Evolutionary conservation across 2,329 filamentous ascomycete species (phyloP).

Genomic region (Thyridium curvatum): DNA sequence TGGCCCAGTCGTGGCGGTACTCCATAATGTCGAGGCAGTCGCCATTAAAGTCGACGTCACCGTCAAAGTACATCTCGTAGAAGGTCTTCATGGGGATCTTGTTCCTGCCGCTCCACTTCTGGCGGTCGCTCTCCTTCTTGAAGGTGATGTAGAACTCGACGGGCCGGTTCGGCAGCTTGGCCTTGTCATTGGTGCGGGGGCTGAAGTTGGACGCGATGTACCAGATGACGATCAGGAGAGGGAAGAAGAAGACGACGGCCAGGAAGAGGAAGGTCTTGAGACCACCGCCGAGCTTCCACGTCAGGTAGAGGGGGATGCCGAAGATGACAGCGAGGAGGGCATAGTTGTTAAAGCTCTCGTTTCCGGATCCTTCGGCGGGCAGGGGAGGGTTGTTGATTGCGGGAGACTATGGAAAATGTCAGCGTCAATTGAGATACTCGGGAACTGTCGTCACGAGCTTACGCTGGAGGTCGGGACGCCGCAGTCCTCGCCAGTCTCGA

Average conservation of each 20-base stretch:
- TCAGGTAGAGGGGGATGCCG: constrained; percentile 70
- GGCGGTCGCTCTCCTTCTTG: constrained; percentile 55
- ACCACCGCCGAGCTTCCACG: constrained; percentile 79
- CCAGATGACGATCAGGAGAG: constrained; percentile 81
- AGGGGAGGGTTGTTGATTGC: constrained; percentile 92
- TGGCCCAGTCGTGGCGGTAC: constrained; percentile 95
- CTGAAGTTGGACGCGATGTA: constrained; percentile 70
- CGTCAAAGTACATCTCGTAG: constrained; percentile 96
- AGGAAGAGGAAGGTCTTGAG: constrained; percentile 86
- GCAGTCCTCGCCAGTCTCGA: constrained; percentile 46
- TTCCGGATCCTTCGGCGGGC: constrained; percentile 79
- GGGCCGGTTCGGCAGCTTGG: constrained; percentile 73
- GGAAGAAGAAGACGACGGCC: constrained; percentile 68
- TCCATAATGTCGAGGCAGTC: constrained; percentile 85
- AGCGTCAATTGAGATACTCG: constrained; percentile 7
- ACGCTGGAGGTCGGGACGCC: constrained; percentile 51
- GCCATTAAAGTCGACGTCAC: constrained; percentile 91
- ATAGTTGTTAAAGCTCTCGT: constrained; percentile 81
- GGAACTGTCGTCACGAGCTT: constrained; percentile 17
- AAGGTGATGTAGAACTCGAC: constrained; percentile 89
- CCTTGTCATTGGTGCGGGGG: constrained; percentile 90
- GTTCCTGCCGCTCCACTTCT: constrained; percentile 68
- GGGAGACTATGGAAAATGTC: constrained; percentile 54
- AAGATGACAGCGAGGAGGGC: constrained; percentile 65
- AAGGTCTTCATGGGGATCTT: constrained; percentile 91